Evolutionary conservation across 306 rosid species (phyloP).

Genomic region (Trifolium fragiferum): DNA sequence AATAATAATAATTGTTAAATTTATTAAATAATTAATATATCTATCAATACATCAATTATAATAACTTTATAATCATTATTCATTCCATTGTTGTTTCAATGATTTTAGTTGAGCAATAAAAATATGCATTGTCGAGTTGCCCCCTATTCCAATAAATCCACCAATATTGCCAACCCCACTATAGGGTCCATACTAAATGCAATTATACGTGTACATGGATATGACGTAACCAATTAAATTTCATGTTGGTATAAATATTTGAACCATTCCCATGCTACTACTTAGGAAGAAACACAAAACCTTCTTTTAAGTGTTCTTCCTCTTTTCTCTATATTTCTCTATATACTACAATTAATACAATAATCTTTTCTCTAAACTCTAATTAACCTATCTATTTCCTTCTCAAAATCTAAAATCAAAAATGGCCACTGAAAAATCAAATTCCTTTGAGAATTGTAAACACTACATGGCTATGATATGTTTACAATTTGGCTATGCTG

Average conservation of each 20-base stretch:
- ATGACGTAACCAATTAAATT: slow-evolving; percentile 44
- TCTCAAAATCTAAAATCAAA: slow-evolving; percentile 2
- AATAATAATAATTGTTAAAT: no score
- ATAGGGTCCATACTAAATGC: neutral
- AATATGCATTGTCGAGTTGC: slow-evolving; percentile 40
- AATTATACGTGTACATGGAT: slow-evolving; percentile 28
- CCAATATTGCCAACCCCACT: slow-evolving; percentile 29
- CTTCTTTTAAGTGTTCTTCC: slow-evolving; percentile 50
- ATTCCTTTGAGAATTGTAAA: slow-evolving; percentile 64
- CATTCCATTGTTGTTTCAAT: neutral
- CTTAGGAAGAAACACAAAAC: slow-evolving; percentile 56
- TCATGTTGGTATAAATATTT: slow-evolving; percentile 54
- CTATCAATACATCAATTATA: no score
- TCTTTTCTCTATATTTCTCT: slow-evolving; percentile 19
- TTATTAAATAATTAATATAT: no score
- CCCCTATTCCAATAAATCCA: slow-evolving; percentile 25
- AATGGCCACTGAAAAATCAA: slow-evolving; percentile 45
- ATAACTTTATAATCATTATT: neutral
- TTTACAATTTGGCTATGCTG: slow-evolving; percentile 89
- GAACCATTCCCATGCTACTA: slow-evolving; percentile 10
- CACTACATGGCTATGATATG: slow-evolving; percentile 89
- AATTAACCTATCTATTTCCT: neutral
- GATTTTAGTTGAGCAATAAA: slow-evolving; percentile 15
- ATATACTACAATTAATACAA: neutral
- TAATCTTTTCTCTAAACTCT: neutral